These are phyloP conservation scores for Torulaspora indica DNA, from an alignment of 805 yeast species.

Conservation along the genomic window DNA sequence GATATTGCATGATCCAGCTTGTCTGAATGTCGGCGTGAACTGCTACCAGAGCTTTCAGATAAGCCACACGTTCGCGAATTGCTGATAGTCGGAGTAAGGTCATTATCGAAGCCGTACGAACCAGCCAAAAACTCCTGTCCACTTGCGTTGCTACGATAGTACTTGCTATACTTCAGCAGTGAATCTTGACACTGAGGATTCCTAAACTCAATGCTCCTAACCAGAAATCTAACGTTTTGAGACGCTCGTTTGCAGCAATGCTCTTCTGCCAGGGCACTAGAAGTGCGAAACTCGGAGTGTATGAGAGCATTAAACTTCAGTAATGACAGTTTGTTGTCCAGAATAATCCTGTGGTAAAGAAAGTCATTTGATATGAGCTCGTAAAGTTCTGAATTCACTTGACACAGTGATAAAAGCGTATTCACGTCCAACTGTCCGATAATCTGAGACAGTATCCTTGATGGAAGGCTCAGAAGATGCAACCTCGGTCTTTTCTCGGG, in stretches of 20 bases:
- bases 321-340: slow-evolving; percentile 27
- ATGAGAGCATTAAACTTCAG: slow-evolving; percentile 31
- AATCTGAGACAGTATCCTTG: slow-evolving; percentile 24
- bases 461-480: slow-evolving; percentile 24
- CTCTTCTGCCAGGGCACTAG: slow-evolving; percentile 13
- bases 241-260: slow-evolving; percentile 7
- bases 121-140: slow-evolving; percentile 27
- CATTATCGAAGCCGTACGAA: slow-evolving; percentile 19
- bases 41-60: slow-evolving; percentile 3
- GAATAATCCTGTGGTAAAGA: slow-evolving; percentile 27
- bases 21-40: slow-evolving; percentile 1
- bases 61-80: slow-evolving; percentile 3
- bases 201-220: slow-evolving; percentile 28
- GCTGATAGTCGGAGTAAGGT: background rate
- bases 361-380: slow-evolving; percentile 24
- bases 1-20: slow-evolving; percentile 16
- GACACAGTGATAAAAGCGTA: slow-evolving; percentile 24
- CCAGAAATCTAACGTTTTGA: slow-evolving; percentile 28
- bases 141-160: slow-evolving; percentile 16
- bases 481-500: background rate
- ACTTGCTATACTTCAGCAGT: slow-evolving; percentile 32
- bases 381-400: slow-evolving; percentile 26
- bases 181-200: slow-evolving; percentile 36
- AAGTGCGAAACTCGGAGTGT: slow-evolving; percentile 30
- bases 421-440: slow-evolving; percentile 23